A percentile compares a stretch with the other conserved stretches of the same genome.
These are phyloP conservation scores for Rhodosporidiobolus sp. DNA, from an alignment of 768 basidiomycete species.

Conservation along the genomic window DNA sequence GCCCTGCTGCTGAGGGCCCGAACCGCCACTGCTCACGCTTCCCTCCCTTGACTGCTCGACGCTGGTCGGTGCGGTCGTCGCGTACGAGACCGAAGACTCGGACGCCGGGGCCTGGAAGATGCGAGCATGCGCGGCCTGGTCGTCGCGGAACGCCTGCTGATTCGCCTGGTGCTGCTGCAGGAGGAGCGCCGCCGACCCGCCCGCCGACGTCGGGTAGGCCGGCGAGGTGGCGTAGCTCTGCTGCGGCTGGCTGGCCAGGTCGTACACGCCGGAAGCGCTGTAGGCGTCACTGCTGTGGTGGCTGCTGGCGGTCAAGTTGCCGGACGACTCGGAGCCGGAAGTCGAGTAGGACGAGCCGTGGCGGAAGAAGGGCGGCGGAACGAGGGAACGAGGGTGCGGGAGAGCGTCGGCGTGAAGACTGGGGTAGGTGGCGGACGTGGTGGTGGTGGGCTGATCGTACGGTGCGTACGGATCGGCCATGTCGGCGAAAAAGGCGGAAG, in stretches of 20 bases:
- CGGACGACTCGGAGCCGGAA: background rate
- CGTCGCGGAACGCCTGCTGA: constrained; percentile 20
- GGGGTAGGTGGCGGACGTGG: too few species aligned
- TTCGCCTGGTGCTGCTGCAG: constrained; percentile 35
- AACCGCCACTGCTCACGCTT: constrained; percentile 1
- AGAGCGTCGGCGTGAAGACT: too few species aligned
- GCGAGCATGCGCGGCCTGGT: background rate
- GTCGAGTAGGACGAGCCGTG: background rate
- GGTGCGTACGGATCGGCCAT: background rate
- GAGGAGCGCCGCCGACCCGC: background rate
- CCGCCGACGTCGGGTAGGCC: background rate
- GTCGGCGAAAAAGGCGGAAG: background rate
- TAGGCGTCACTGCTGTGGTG: background rate
- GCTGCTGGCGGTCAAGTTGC: too few species aligned
- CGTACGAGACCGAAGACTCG: background rate
- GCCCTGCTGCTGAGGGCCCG: background rate
- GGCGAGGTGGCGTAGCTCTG: background rate
- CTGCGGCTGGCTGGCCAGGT: background rate
- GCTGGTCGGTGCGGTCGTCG: background rate
- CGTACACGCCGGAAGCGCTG: background rate
- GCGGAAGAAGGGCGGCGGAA: background rate
- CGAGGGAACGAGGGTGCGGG: too few species aligned
- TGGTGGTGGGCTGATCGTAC: background rate
- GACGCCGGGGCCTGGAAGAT: background rate
- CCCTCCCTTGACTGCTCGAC: constrained; percentile 1